Evolutionary conservation across 2,329 filamentous ascomycete species (phyloP), one percentile per base, ranked within the genome.

Genomic region (Plectosphaerella cucumerina): DNA sequence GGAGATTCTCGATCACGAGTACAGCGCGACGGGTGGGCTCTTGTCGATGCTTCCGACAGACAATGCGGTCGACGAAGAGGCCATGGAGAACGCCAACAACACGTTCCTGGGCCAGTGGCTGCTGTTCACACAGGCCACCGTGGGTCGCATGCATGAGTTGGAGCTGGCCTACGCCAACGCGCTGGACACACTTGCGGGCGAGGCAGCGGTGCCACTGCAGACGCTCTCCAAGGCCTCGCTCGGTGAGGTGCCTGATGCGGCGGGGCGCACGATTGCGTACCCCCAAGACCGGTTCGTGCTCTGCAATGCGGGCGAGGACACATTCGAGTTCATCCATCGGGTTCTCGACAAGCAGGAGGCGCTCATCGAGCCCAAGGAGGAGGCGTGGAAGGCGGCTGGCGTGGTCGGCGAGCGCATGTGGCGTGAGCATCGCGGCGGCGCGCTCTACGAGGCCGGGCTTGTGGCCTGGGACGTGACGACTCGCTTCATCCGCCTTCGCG

Each of bases 1-100:
- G 6, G 80, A 84, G 65, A 69, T 78, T 2, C 72, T 85, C 6
- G 81, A 85, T 56, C 78, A 84, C 59, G 80, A 84, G 61, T 80
- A 76, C 58, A 71, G 72, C 42, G 68, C 73, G 22, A 76, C 77
- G 34, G 81, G 81, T 15, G 81, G 81, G 3, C 65, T 85, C 17
- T 67, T 84, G 41, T 73, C 75, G 17, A 65, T 84, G 8, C 70
- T 85, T 1, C 81, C 81, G 0, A 67, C 68, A 3, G 66, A 70
- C 15, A 61, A 62, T 3, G 63, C 63, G 6, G 56, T 65, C 6
- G 65, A 67, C 48, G 57, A 58, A 15, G 61, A 66, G 12, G 66
- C 76, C 47, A 64, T 73, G 23, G 59, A 64, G 20, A 65, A 69
- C 18, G 77, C 74, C 17, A 75, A 76, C 56, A 74, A 74, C 51